Evolutionary conservation across 176 grass and related monocot species (phyloP), one percentile per base, ranked within the genome.

Genomic region (Tillandsia fasciculata): DNA sequence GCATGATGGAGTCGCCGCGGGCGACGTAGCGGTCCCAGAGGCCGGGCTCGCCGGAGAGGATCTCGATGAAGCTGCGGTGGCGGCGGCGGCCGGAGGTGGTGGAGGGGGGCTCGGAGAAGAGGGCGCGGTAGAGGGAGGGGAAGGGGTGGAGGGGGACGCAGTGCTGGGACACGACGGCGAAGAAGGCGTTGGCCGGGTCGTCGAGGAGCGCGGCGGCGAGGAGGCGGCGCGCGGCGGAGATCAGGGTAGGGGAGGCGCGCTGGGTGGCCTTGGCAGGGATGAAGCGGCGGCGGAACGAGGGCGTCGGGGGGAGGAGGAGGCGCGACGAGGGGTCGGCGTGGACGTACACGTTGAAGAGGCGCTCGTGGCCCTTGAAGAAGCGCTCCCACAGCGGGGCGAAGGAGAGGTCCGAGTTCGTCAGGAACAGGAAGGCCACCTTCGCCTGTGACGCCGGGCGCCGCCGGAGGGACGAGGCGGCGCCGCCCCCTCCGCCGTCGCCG

Each of bases 341-440:
- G 9, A 97, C 77, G 74, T 97, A 97, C 33, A 97, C 59, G 84
- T 92, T 97, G 74, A 90, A 74, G 8, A 92, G 81, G n/a, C 33
- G 73, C 15, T 77, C 72, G 65, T 92, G 76, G 0, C 90, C 87
- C 2, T 63, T 49, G 74, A 97, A 90, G 79, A 85, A 97, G 26
- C 72, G 81, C 77, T 97, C 93, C 93, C 93, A 97, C 17, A 97
- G 81, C 63, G 93, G 86, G 11, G 93, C 82, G 79, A 97, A 97
- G 50, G 84, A 78, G 76, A 97, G 71, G 77, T 82, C 78, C 10
- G 84, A 83, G 64, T 90, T 87, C 48, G 86, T 97, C 23, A 97
- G 89, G 72, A 97, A 97, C 42, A 97, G 79, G 77, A 97, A 97
- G 1, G 93, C 93, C 70, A 97, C 87, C 86, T 97, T 97, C 17